phyloP scores from a whole-genome alignment of 129 eudicot species.

The Tagetes erecta region DNA sequence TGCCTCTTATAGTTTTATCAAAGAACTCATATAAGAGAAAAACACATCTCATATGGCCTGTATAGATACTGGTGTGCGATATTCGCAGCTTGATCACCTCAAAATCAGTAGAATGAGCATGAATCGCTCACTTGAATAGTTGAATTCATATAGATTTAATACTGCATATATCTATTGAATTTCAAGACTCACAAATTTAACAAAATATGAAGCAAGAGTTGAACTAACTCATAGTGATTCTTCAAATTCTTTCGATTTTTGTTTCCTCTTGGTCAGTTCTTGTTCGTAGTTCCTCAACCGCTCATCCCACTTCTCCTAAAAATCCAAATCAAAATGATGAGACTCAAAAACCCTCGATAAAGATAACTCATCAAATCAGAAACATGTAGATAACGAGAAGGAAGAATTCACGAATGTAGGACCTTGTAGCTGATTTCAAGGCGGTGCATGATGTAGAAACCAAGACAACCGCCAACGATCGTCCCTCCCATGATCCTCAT shows the following conservation, averaged over 20 bases:
- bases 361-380: background rate
- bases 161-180: slow-evolving; percentile 5
- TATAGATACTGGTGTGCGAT: too few relatives aligned
- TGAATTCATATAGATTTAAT: background rate
- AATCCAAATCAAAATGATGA: background rate
- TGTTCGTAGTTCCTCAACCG: slow-evolving; percentile 84
- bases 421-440: slow-evolving; percentile 85
- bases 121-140: background rate
- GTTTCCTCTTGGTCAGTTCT: slow-evolving; percentile 57
- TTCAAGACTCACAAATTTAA: background rate
- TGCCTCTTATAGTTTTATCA: too few relatives aligned
- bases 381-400: background rate
- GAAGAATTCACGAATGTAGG: background rate
- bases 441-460: slow-evolving; percentile 90
- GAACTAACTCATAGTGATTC: slow-evolving; percentile 29
- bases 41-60: too few relatives aligned
- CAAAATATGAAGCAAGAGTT: background rate
- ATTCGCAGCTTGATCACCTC: background rate
- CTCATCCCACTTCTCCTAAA: slow-evolving; percentile 88
- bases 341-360: background rate
- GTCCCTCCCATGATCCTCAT: slow-evolving; percentile 81
- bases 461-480: slow-evolving; percentile 65
- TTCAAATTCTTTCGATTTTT: slow-evolving; percentile 38
- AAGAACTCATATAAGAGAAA: too few relatives aligned
- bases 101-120: slow-evolving; percentile 10